phyloP scores from a whole-genome alignment of 1,284 basidiomycete genomes.

The Ustilago esculenta region DNA sequence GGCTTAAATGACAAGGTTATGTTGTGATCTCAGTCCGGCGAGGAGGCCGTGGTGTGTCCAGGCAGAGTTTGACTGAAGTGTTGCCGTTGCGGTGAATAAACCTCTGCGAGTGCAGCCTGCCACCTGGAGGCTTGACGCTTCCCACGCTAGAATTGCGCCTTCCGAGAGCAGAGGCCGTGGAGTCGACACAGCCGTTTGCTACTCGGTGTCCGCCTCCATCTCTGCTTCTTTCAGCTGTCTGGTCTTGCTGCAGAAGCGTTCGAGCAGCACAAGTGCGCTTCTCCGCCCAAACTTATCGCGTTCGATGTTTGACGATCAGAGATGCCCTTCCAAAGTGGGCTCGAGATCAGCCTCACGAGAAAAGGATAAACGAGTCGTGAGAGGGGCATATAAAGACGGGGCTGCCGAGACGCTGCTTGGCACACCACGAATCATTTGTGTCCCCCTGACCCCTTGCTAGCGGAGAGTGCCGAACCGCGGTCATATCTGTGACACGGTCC shows the following conservation, averaged over 20 bases:
- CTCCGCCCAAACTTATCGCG: background rate
- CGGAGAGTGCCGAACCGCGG: background rate
- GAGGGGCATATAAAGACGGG: slow-evolving; percentile 2
- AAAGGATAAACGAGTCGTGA: too few species aligned
- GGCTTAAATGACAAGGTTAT: too few species aligned
- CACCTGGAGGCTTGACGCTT: background rate
- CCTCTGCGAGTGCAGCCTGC: too few species aligned
- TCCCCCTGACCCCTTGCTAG: background rate
- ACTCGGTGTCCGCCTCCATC: slow-evolving; percentile 4
- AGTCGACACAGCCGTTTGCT: background rate
- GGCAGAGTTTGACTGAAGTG: too few species aligned
- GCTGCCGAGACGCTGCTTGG: background rate
- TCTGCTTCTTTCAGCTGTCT: background rate
- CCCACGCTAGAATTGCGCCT: slow-evolving; percentile 8
- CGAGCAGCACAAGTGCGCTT: background rate
- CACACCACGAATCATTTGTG: background rate
- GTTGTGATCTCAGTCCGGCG: too few species aligned
- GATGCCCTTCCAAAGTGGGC: too few species aligned
- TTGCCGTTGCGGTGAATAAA: too few species aligned
- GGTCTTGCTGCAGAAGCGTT: too few species aligned
- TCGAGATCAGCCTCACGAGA: too few species aligned
- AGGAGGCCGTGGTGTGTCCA: too few species aligned
- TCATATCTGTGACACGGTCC: background rate
- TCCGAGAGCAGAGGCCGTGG: background rate
- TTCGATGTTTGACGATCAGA: too few species aligned